Base-by-base conservation (phyloP, 176 grass and related monocot genomes). In the Aegilops sharonensis region DNA sequence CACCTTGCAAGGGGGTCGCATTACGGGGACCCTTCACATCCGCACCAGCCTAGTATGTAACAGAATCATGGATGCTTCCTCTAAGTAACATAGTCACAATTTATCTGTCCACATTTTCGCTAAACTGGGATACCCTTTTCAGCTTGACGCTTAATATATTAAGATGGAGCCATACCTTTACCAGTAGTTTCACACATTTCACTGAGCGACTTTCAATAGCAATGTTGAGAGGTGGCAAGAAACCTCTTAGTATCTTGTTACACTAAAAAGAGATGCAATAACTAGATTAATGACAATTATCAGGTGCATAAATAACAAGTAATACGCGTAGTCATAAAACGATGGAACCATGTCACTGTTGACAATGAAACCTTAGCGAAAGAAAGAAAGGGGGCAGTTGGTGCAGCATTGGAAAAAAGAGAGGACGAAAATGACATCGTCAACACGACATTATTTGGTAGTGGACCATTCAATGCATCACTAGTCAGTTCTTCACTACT, bases 151-250 rank as follows among this genome's bases (percentile, higher is more conserved):
- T 45, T 15, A 50, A 50, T 50, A 50, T 50, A 50, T 50, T 47
- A 43, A 73, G 39, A 73, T 73, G 39, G 39, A 45, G n/a, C 1
- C 1, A 7, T 73, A 73, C 70, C 39, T 73, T 40, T 73, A 73
- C 39, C n/a, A 73, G 39, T 45, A 73, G 70, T n/a, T 73, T 73
- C 70, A 45, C 70, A 27, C 70, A 73, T 73, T 73, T 45, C 39
- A 73, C 70, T 45, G 70, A 73, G 70, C 39, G 39, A 45, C 39
- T 73, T 8, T 73, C 24, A 23, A 73, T 73, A 25, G 70, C 70
- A 45, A 73, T 25, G 39, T 45, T 73, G 11, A 73, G 39, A 45
- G 70, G 70, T 73, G 70, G 15, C 42, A 9, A 24, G n/a, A 45
- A 8, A 73, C 7, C 14, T 39, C 25, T 40, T 25, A 73, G n/a